phyloP scores from a whole-genome alignment of 1,139 yeast species.

The Magnusiomyces sp. region DNA sequence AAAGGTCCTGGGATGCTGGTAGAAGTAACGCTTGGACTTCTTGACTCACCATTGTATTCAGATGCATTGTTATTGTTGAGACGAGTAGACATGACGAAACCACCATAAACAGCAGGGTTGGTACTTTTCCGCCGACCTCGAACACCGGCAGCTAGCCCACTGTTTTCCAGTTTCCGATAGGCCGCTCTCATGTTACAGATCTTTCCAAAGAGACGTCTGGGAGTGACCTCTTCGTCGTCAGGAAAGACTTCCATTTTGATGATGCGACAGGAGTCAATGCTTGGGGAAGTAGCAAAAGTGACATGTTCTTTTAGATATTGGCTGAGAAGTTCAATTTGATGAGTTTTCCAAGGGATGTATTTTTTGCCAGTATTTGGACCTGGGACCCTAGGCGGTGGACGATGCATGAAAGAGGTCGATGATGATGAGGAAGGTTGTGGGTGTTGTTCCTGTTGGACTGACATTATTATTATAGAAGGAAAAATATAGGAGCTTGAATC shows the following conservation, averaged over 20 bases:
- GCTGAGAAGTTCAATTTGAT: constrained; percentile 11
- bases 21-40: neutral
- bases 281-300: constrained; percentile 13
- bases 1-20: neutral
- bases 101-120: no score
- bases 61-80: neutral
- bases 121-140: no score
- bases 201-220: constrained; percentile 13
- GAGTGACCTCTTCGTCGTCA: constrained; percentile 14
- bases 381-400: neutral
- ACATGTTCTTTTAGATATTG: constrained; percentile 12
- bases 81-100: no score
- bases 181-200: constrained; percentile 16
- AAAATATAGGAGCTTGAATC: no score
- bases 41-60: neutral
- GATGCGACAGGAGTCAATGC: constrained; percentile 10
- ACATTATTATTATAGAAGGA: no score
- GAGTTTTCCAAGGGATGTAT: constrained; percentile 14
- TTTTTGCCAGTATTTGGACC: constrained; percentile 8
- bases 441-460: neutral
- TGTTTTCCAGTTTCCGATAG: constrained; percentile 6
- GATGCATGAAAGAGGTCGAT: no score
- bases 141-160: no score
- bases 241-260: constrained; percentile 14
- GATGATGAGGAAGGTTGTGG: neutral